phyloP scores from a whole-genome alignment of 352 stramenopile genomes.

The Phytophthora pisi region DNA sequence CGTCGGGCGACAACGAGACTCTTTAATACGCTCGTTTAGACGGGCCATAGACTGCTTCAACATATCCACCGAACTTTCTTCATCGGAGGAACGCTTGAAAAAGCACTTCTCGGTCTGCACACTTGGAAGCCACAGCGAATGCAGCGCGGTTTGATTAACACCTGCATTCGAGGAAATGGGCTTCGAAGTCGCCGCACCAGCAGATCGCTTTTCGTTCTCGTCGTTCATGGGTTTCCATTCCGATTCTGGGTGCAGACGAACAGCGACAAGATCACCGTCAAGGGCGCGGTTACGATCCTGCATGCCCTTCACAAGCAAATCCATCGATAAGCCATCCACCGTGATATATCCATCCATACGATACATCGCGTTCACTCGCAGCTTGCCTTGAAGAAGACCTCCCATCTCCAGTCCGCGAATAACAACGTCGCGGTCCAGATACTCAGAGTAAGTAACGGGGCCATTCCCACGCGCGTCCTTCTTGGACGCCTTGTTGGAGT shows the following conservation, averaged over 20 bases:
- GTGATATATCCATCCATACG: slow-evolving; percentile 80
- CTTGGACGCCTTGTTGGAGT: slow-evolving; percentile 13
- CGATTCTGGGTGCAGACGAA: slow-evolving; percentile 57
- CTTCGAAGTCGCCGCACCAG: not conserved
- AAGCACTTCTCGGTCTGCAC: slow-evolving; percentile 46
- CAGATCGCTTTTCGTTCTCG: slow-evolving; percentile 16
- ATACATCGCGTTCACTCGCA: slow-evolving; percentile 80
- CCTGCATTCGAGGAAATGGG: slow-evolving; percentile 31
- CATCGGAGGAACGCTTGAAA: slow-evolving; percentile 20
- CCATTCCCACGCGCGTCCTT: slow-evolving; percentile 20
- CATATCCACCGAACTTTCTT: slow-evolving; percentile 28
- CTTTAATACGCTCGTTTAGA: slow-evolving; percentile 41
- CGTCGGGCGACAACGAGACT: slow-evolving; percentile 52
- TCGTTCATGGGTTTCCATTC: slow-evolving; percentile 62
- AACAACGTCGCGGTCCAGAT: slow-evolving; percentile 42
- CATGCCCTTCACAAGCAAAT: slow-evolving; percentile 77
- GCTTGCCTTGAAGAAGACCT: slow-evolving; percentile 57
- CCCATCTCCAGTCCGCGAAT: slow-evolving; percentile 42
- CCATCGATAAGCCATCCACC: slow-evolving; percentile 72
- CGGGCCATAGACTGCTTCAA: slow-evolving; percentile 32
- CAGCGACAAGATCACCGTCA: slow-evolving; percentile 79
- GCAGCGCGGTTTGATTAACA: slow-evolving; percentile 45
- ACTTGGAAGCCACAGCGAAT: slow-evolving; percentile 54
- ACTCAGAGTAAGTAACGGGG: slow-evolving; percentile 40
- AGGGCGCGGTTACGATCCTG: slow-evolving; percentile 78